Base-by-base conservation (phyloP, 805 yeast genomes). In the Torulaspora gathmanii region DNA sequence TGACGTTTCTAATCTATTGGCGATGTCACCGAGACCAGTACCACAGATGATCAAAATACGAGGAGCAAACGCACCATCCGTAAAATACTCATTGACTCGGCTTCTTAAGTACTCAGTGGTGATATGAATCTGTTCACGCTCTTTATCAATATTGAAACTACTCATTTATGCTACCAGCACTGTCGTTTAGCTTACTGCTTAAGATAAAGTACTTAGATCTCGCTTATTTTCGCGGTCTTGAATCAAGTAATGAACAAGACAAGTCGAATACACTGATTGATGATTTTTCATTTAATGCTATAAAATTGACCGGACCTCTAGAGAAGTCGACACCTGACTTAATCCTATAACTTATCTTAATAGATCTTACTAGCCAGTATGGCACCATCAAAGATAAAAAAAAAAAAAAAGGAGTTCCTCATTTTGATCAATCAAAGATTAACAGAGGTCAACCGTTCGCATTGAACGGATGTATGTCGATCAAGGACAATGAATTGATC, bases 21-120 rank as follows among this genome's bases (percentile, higher is more conserved):
- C 83, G 40, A 91, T 82, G 0, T 95, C 95, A 10, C 96, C 95
- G 13, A 91, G 72, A 0, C 99, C 99, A 4, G 96, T 86, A 5
- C 99, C 99, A 67, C 97, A 90, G 42, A 91, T 86, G 52, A 91
- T 83, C 46, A 89, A 76, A 0, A 79, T 81, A 48, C 78, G 69
- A 2, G 96, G 95, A 3, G 40, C 36, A 17, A 49, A 45, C 7
- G 33, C n/a, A 5, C 26, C 37, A 25, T 33, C 39, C 33, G 36
- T 37, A 25, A 55, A 55, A 40, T 55, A 57, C 1, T 33, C 47
- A 25, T 45, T 41, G 4, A 55, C 26, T 15, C 49, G 44, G 16
- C 42, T 46, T 19, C 45, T 41, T 22, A 55, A 41, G 35, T 43
- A 50, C 22, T 50, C 52, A 23, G 48, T 43, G 26, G 59, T 57